A percentile compares a stretch with the other conserved stretches of the same genome.
Evolutionary conservation across 768 basidiomycete genomes (phyloP).

Genomic region (Rhizopogon vesiculosus): DNA sequence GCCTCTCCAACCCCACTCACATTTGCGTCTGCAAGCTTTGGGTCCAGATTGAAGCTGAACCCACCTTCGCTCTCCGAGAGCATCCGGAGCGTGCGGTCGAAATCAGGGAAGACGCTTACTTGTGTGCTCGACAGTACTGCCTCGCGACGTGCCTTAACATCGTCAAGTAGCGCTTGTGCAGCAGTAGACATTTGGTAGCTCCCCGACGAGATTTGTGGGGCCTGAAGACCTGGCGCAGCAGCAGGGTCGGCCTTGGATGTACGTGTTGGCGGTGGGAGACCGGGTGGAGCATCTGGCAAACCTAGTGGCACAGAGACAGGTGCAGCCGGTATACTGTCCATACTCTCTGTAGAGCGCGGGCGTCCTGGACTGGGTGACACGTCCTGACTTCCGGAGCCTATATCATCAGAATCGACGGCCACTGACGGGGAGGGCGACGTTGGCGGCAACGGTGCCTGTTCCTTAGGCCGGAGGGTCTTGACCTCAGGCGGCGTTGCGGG

Average conservation of each 20-base stretch:
- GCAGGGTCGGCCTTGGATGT: conserved; percentile 46
- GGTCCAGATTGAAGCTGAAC: conserved; percentile 87
- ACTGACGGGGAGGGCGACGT: conserved; percentile 43
- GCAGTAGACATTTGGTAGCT: conserved; percentile 86
- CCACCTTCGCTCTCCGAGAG: conserved; percentile 62
- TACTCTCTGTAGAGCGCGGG: conserved; percentile 37
- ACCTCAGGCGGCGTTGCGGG: conserved; percentile 41
- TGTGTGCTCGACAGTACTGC: conserved; percentile 36
- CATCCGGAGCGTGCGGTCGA: conserved; percentile 78
- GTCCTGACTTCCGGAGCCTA: conserved; percentile 40
- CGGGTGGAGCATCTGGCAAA: conserved; percentile 50
- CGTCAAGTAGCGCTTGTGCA: conserved; percentile 79
- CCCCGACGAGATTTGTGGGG: conserved; percentile 44
- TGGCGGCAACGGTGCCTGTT: conserved; percentile 33
- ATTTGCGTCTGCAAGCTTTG: conserved; percentile 54
- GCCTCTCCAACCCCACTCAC: conserved; percentile 33
- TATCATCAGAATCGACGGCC: conserved; percentile 51
- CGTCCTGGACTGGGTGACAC: conserved; percentile 35
- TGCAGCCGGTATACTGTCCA: conserved; percentile 23
- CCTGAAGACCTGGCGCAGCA: conserved; percentile 38
- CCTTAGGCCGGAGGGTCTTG: conserved; percentile 37
- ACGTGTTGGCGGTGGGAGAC: conserved; percentile 47
- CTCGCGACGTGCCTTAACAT: conserved; percentile 74
- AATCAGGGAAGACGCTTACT: conserved; percentile 79
- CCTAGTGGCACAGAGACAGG: conserved; percentile 40